Evolutionary conservation across 441 rosid genomes (phyloP).

Genomic region (Geranium incanum): DNA sequence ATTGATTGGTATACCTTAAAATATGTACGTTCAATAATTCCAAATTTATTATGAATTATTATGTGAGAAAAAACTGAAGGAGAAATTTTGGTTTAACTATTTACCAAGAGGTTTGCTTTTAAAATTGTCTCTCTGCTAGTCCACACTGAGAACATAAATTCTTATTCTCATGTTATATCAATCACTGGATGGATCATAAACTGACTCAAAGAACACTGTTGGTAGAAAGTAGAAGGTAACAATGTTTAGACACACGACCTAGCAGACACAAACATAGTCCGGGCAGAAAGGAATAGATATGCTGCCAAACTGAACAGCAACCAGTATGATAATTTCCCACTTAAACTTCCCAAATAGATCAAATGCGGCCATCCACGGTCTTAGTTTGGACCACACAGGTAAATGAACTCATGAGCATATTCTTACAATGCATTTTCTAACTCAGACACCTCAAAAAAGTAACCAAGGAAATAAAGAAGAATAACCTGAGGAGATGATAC

Average conservation of each 20-base stretch:
- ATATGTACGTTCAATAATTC: neutral
- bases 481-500: slow-evolving; percentile 79
- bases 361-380: neutral
- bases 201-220: neutral
- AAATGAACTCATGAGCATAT: neutral
- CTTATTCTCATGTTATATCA: neutral
- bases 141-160: neutral
- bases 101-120: neutral
- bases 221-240: neutral
- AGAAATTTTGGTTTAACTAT: neutral
- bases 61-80: neutral
- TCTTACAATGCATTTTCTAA: neutral
- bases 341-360: neutral
- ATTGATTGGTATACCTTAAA: neutral
- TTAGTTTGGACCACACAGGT: neutral
- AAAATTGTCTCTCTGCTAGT: neutral
- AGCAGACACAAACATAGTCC: neutral
- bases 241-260: neutral
- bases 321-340: neutral
- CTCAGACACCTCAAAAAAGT: neutral
- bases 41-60: neutral
- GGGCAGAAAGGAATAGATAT: neutral
- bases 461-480: slow-evolving; percentile 8
- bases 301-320: neutral
- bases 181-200: neutral